These are phyloP conservation scores for Neofusicoccum ribis DNA, from an alignment of 2,329 filamentous ascomycete species.

Conservation along the genomic window DNA sequence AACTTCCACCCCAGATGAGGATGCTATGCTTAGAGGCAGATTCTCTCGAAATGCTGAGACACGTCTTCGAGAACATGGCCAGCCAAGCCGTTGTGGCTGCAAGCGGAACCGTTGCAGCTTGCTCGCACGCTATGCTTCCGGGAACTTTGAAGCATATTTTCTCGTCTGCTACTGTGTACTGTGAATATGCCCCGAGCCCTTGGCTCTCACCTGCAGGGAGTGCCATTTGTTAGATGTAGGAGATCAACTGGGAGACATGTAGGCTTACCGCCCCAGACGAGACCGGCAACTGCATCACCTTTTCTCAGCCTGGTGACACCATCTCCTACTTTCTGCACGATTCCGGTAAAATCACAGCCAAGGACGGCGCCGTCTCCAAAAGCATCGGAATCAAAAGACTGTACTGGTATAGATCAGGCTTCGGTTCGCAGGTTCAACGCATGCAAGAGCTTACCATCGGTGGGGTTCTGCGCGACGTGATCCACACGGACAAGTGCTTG, in stretches of 20 bases:
- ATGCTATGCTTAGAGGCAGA: conserved; percentile 26
- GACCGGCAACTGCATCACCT: conserved; percentile 31
- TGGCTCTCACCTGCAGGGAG: conserved; percentile 26
- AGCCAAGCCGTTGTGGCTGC: conserved; percentile 43
- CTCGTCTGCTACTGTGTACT: conserved; percentile 45
- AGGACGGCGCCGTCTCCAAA: conserved; percentile 42
- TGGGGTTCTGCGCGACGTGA: conserved; percentile 27
- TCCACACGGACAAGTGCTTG: conserved; percentile 24
- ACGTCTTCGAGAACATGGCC: conserved; percentile 41
- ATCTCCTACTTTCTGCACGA: conserved; percentile 35
- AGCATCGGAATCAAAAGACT: conserved; percentile 29
- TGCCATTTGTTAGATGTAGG: neutral
- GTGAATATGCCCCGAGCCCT: conserved; percentile 41
- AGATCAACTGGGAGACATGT: conserved; percentile 1
- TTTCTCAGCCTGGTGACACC: conserved; percentile 28
- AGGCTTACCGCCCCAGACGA: conserved; percentile 37
- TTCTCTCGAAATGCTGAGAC: conserved; percentile 35
- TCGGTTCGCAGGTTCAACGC: neutral
- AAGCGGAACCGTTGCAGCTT: conserved; percentile 44
- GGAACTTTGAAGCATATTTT: conserved; percentile 45
- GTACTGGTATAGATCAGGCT: conserved; percentile 18
- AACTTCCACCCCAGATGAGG: conserved; percentile 49
- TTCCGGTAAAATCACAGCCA: conserved; percentile 42
- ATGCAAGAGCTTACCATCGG: conserved; percentile 22
- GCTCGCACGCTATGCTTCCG: conserved; percentile 26